Evolutionary conservation across 345 rosid genomes (phyloP), one percentile per base, ranked within the genome.

Genomic region (Lepidium sativum): DNA sequence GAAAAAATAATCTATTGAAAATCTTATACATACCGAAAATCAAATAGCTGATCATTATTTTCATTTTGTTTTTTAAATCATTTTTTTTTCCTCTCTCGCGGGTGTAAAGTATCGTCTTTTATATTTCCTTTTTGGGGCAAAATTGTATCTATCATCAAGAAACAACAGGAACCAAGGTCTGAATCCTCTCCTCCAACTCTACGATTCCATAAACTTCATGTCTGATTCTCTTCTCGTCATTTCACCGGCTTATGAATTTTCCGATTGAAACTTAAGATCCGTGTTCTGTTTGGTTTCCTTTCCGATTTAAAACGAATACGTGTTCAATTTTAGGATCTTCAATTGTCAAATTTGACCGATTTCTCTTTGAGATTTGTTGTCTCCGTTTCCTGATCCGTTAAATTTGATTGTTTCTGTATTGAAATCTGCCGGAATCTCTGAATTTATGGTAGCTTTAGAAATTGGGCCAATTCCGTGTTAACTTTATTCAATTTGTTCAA

Each of bases 151-250:
- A 27, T 27, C 31, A 27, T 38, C 60, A 51, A 50, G 8, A 25
- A 10, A 42, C 66, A 9, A 59, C 71, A 52, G 27, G 43, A 59
- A 51, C 49, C 56, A 50, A 72, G 76, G 76, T 72, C 33, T 51
- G 70, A 14, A 56, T 72, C 54, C 47, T 50, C 59, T 6, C 63
- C 37, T 27, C 6, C 63, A 20, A n/a, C 65, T 23, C 32, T 14
- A 5, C 60, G 48, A 31, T 64, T 70, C 37, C 9, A 17, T 62
- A 1, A 27, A 2, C 11, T 10, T 37, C 25, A 3, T 40, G 32
- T 41, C 60, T 45, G 48, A 37, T 29, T 68, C 37, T 58, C 34
- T 12, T 48, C 33, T 52, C 27, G 8, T 27, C 5, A 64, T 5
- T 27, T 27, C 7, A 27, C 6, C 54, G 21, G 17, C 9, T 59